phyloP scores from a whole-genome alignment of 1,284 basidiomycete genomes.

The Ceratobasidium sp. region DNA sequence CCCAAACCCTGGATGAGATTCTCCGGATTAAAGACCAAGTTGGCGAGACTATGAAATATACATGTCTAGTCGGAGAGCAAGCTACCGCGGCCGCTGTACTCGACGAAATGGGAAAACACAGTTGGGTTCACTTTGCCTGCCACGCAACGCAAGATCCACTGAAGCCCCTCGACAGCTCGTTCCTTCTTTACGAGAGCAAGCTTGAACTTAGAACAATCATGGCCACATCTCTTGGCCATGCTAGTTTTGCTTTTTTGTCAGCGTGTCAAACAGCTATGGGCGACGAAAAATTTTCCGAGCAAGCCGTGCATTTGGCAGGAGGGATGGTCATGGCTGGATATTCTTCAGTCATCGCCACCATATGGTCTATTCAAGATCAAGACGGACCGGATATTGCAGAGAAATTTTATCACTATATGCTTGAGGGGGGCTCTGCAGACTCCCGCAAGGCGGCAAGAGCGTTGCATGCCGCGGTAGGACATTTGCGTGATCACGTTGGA shows the following conservation, averaged over 20 bases:
- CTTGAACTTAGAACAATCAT: constrained; percentile 15
- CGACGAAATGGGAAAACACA: not conserved
- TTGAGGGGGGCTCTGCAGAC: not conserved
- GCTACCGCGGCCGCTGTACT: constrained; percentile 3
- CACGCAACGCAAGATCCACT: constrained; percentile 10
- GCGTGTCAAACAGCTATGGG: constrained; percentile 31
- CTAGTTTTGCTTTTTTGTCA: constrained; percentile 16
- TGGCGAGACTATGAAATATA: not conserved
- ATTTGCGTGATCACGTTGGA: not conserved
- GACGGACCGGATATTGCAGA: constrained; percentile 26
- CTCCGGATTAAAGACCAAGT: not conserved
- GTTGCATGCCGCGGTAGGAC: not conserved
- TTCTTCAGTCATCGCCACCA: constrained; percentile 11
- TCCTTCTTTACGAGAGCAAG: constrained; percentile 1
- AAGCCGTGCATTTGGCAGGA: constrained; percentile 23
- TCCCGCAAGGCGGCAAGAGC: not conserved
- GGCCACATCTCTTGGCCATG: not conserved
- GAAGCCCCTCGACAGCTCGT: constrained; percentile 10
- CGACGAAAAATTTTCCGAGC: not conserved
- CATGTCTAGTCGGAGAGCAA: not conserved
- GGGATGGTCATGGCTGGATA: constrained; percentile 25
- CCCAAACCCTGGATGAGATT: not conserved
- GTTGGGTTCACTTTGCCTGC: constrained; percentile 26
- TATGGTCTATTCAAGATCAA: constrained; percentile 24
- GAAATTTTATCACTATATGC: not conserved